Evolutionary conservation across 768 basidiomycete species (phyloP).

Genomic region (Hortiboletus flavorubellus): DNA sequence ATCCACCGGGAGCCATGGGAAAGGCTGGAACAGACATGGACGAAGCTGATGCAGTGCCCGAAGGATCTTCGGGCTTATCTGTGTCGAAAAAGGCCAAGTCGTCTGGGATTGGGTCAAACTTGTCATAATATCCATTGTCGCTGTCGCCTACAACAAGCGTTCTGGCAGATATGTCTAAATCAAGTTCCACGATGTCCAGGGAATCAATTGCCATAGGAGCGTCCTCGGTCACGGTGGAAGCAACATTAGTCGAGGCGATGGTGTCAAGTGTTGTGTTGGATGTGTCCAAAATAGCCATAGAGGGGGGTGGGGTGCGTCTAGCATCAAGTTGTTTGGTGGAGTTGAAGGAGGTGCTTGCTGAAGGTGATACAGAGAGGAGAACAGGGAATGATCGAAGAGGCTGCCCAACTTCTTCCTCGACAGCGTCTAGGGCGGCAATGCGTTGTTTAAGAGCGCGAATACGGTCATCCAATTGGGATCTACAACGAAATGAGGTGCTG

Average conservation of each 20-base stretch:
- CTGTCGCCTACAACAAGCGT: conserved; percentile 31
- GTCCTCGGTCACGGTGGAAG: conserved; percentile 1
- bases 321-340: neutral
- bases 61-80: conserved; percentile 7
- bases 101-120: conserved; percentile 34
- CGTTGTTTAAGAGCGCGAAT: conserved; percentile 37
- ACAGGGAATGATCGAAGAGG: neutral
- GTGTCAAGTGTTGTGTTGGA: conserved; percentile 16
- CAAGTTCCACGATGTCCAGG: conserved; percentile 17
- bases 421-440: conserved; percentile 21
- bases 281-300: conserved; percentile 13
- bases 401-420: neutral
- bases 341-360: neutral
- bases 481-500: conserved; percentile 11
- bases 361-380: conserved; percentile 2
- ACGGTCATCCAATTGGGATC: conserved; percentile 36
- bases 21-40: neutral
- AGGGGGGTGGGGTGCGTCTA: conserved; percentile 14
- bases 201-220: conserved; percentile 4
- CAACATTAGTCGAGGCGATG: neutral
- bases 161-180: conserved; percentile 19
- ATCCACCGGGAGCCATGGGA: neutral
- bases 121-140: conserved; percentile 50
- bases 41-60: conserved; percentile 11
- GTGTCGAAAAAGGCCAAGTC: conserved; percentile 15